Evolutionary conservation across 202 grass and related monocot species (phyloP).

Genomic region (Setaria italica): DNA sequence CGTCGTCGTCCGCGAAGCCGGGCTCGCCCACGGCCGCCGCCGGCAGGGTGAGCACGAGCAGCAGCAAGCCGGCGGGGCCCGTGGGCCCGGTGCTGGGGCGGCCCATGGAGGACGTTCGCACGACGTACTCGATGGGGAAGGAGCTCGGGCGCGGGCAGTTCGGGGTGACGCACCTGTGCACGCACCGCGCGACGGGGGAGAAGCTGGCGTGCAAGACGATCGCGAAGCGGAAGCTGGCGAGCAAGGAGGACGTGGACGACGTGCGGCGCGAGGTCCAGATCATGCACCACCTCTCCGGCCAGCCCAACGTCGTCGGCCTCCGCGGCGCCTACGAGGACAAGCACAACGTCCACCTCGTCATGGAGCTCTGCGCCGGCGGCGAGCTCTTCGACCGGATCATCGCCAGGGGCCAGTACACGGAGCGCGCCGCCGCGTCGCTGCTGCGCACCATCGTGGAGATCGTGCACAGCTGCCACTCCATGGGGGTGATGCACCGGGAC

Average conservation of each 20-base stretch:
- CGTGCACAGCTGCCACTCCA: slow-evolving; percentile 74
- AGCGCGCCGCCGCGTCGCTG: slow-evolving; percentile 71
- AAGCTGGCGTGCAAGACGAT: slow-evolving; percentile 87
- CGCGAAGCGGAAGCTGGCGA: slow-evolving; percentile 69
- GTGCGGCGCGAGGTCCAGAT: slow-evolving; percentile 77
- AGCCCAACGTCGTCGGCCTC: slow-evolving; percentile 70
- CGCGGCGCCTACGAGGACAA: slow-evolving; percentile 86
- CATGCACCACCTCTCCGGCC: slow-evolving; percentile 80
- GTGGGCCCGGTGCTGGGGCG: slow-evolving; percentile 65
- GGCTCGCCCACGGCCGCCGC: background rate
- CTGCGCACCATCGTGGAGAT: slow-evolving; percentile 71
- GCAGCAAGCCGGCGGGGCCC: slow-evolving; percentile 41
- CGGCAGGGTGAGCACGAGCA: background rate
- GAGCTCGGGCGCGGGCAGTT: slow-evolving; percentile 86
- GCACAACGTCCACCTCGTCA: slow-evolving; percentile 82
- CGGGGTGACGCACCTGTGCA: slow-evolving; percentile 81
- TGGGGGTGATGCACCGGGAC: slow-evolving; percentile 76
- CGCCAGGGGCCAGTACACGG: slow-evolving; percentile 75
- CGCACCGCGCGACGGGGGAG: slow-evolving; percentile 63
- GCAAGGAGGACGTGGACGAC: slow-evolving; percentile 74
- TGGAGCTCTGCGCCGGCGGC: slow-evolving; percentile 95
- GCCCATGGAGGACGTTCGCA: slow-evolving; percentile 72
- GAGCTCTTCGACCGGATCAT: slow-evolving; percentile 98
- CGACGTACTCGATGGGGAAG: slow-evolving; percentile 66
- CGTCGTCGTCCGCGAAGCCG: background rate